Evolutionary conservation across 441 rosid genomes (phyloP), one percentile per base, ranked within the genome.

Genomic region (Populus trichocarpa): DNA sequence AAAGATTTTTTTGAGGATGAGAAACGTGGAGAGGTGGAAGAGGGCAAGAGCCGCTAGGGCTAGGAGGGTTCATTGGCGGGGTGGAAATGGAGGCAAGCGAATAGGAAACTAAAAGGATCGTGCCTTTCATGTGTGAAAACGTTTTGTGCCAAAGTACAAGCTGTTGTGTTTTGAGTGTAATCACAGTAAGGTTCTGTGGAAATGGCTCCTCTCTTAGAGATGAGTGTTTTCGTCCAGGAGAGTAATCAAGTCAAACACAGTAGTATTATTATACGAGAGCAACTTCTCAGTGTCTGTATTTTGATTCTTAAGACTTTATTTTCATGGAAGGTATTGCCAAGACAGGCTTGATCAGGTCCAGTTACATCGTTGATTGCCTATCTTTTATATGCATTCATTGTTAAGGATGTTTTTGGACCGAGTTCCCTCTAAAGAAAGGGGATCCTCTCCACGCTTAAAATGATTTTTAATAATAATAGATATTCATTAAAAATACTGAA

Each of bases 1-100:
- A 0, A 95, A 85, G 88, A 87, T 90, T 16, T 95, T 93, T 2
- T 86, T 81, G 0, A 86, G 97, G 77, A 89, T 83, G 91, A 87
- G 89, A 73, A 85, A 92, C 63, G 75, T 87, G 0, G 73, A 81
- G 85, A 90, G 87, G 81, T 89, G 95, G 97, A 95, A 83, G 83
- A 86, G 90, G 77, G 91, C 89, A 9, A 87, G 84, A 70, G 89
- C 61, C n/a, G 9, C 61, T 53, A 16, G 76, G 10, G 74, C 67
- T 26, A 66, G 84, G 81, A 76, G 77, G 73, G 77, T 5, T 14
- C 4, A 25, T 22, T 33, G 86, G 86, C 81, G 23, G 59, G 70
- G 78, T 2, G 36, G 85, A 50, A 78, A 78, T 53, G 12, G 87
- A 61, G 89, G 86, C 77, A 82, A 80, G 84, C 86, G 67, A 6